Base-by-base conservation (phyloP, 768 basidiomycete species). In the Leccinum olivaceopallidum region DNA sequence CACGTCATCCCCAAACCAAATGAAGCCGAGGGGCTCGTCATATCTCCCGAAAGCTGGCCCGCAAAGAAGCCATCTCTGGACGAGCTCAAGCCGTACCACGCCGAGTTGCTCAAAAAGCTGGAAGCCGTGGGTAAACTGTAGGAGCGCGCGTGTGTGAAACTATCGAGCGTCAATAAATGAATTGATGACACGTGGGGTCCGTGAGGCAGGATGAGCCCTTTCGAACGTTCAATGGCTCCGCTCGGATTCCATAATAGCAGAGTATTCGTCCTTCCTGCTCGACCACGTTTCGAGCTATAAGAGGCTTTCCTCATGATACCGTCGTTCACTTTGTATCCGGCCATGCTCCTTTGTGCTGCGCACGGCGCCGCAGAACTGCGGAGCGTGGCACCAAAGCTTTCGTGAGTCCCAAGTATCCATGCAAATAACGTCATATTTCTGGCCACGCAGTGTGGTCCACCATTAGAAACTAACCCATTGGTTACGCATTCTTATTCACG, bases 1-100 rank as follows among this genome's bases (percentile, higher is more conserved):
- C 94, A 98, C 68, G 81, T 98, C 66, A 95, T 98, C 62, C 95
- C 95, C 4, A 98, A 97, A 72, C 93, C 91, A 6, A 83, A 86
- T 50, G 70, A 82, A 5, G 37, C 9, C 0, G 86, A 90, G 65
- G 96, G 96, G 5, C 81, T 99, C 28, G 85, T 85, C 13, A 77
- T 98, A 57, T 85, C 3, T 6, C 32, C 56, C 0, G 56, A 53
- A 37, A 53, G 83, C 18, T 98, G 96, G 96, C 71, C 71, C 2
- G 52, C 65, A n/a, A 24, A 66, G 62, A 60, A 52, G 2, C 57
- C 63, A 0, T 24, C 57, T 12, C 55, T 63, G 62, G 71, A 73
- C 1, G 69, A 74, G 0, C 58, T 74, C 9, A 66, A 67, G 55
- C 56, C 36, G 2, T 72, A 67, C 37, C 63, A 73, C 10, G 12